Base-by-base conservation (phyloP, 495 filamentous ascomycete species). In the Talaromyces wortmannii region DNA sequence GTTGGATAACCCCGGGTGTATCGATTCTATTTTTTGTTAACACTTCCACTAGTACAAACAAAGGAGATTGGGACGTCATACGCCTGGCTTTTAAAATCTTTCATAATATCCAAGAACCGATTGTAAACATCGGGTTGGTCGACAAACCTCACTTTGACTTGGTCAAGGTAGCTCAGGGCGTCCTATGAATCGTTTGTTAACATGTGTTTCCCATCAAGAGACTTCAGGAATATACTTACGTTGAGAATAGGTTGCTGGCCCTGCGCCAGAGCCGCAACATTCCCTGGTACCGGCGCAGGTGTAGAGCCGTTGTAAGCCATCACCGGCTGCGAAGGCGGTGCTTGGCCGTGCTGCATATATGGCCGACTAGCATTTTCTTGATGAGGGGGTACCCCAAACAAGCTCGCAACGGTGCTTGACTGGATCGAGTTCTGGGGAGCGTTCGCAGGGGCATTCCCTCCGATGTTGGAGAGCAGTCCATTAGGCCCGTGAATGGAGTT, bases 31-130 rank as follows among this genome's bases (percentile, higher is more conserved):
- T 32, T 16, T 15, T 16, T 52, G 58, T 65, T 51, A 70, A 48
- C 50, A 23, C 45, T 11, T 52, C 12, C 15, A 45, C n/a, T 16
- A 30, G 23, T 11, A 8, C 13, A 16, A n/a, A 42, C 18, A 16
- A 32, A 45, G 31, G 16, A 5, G 40, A 50, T 13, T 47, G 42
- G n/a, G 15, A 36, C 57, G 53, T 79, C 89, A 75, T 72, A 94
- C 84, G 91, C 89, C 73, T 96, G 92, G 62, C 91, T 96, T 74
- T 99, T 99, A 74, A 99, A 99, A 58, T 99, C 95, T 69, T 99
- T 99, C 95, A 99, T 99, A 50, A 99, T 99, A 60, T 99, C 94
- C 51, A 99, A 72, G 63, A 99, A 99, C 17, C 87, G 83, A 66
- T 99, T 99, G 64, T 99, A 99, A 2, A 99, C 94, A 67, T 99